Conservation (phyloP, 352 stramenopile species). For the Halophytophthora batemanensis region DNA sequence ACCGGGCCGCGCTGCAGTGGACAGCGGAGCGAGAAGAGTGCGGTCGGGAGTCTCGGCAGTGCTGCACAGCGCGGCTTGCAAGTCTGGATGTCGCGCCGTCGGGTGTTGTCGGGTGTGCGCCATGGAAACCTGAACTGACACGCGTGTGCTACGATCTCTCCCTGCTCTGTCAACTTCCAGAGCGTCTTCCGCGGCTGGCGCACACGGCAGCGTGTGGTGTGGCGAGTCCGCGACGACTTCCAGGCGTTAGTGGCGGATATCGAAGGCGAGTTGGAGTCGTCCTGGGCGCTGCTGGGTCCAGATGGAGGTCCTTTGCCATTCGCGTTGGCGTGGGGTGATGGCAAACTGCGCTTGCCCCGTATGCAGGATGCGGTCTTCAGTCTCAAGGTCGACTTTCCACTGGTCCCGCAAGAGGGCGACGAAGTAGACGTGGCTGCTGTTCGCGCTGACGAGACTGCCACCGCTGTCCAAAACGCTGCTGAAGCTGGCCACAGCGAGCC, state of each 20-base stretch:
- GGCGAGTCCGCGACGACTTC: conserved; percentile 41
- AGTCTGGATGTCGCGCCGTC: too few relatives aligned
- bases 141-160: not conserved
- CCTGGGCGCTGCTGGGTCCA: conserved; percentile 26
- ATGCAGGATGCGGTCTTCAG: conserved; percentile 43
- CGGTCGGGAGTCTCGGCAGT: too few relatives aligned
- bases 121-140: conserved; percentile 2
- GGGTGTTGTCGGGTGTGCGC: not conserved
- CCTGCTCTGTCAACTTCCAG: conserved; percentile 12
- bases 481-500: conserved; percentile 3
- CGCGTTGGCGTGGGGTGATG: conserved; percentile 24
- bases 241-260: conserved; percentile 39
- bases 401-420: not conserved
- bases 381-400: conserved; percentile 26
- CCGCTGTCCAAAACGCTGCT: not conserved
- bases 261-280: conserved; percentile 29
- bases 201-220: conserved; percentile 40
- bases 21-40: too few relatives aligned
- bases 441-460: conserved; percentile 2
- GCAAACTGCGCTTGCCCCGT: conserved; percentile 37
- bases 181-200: conserved; percentile 55
- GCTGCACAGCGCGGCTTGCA: too few relatives aligned
- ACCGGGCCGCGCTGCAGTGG: too few relatives aligned
- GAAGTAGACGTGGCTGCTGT: conserved; percentile 3
- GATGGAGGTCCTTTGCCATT: conserved; percentile 7